Evolutionary conservation across 106 monocot genomes (phyloP).

Genomic region (Xerophyta viscosa): DNA sequence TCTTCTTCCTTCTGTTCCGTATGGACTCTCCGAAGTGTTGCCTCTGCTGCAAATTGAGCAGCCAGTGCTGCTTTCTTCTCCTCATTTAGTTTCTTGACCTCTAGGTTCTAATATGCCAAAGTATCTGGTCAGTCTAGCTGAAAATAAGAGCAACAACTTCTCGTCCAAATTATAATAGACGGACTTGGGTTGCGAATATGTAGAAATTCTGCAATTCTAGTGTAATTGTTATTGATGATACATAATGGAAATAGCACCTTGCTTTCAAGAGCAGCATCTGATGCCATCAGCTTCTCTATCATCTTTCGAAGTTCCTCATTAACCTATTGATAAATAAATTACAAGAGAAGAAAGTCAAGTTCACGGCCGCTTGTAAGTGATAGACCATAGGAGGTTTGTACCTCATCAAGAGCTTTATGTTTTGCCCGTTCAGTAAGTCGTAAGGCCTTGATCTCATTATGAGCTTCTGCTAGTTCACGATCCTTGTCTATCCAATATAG

Average conservation of each 20-base stretch:
- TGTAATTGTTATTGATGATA: too few species aligned
- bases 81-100: conserved; percentile 92
- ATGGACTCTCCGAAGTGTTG: conserved; percentile 95
- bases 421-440: conserved; percentile 80
- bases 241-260: conserved; percentile 27
- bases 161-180: too few species aligned
- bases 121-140: not conserved
- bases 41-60: conserved; percentile 98
- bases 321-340: too few species aligned
- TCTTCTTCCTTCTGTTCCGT: conserved; percentile 98
- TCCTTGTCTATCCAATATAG: conserved; percentile 94
- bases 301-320: too few species aligned
- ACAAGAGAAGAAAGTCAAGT: too few species aligned
- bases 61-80: conserved; percentile 95
- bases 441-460: conserved; percentile 85
- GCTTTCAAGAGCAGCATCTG: conserved; percentile 72
- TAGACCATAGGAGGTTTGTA: too few species aligned
- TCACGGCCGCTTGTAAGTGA: too few species aligned
- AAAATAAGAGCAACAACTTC: not conserved
- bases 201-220: too few species aligned
- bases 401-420: conserved; percentile 93
- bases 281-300: conserved; percentile 80
- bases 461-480: conserved; percentile 85
- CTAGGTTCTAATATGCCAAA: conserved; percentile 66
- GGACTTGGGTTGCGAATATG: too few species aligned